Conservation (phyloP, 2,329 filamentous ascomycete species). For the Colletotrichum lini region DNA sequence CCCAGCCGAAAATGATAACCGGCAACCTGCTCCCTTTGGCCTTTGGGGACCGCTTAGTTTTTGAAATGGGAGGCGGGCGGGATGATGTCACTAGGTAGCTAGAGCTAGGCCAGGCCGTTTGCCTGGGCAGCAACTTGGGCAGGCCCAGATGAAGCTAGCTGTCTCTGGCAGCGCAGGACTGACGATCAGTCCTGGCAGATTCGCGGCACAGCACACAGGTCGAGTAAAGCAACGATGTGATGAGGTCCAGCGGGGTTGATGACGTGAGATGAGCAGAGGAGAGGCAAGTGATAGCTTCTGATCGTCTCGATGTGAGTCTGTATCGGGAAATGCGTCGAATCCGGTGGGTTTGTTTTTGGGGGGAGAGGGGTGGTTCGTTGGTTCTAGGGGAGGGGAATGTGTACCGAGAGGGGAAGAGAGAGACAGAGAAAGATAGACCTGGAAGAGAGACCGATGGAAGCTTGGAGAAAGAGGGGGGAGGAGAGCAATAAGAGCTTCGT, state of each 20-base stretch:
- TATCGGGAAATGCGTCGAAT: constrained; percentile 18
- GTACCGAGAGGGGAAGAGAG: not conserved
- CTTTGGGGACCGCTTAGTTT: constrained; percentile 7
- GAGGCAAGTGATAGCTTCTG: constrained; percentile 18
- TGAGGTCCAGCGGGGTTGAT: constrained; percentile 29
- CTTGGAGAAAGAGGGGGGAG: not conserved
- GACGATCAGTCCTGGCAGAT: constrained; percentile 14
- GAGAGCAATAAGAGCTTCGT: constrained; percentile 6
- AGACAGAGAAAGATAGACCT: not conserved
- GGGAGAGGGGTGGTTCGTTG: constrained; percentile 16
- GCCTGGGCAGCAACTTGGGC: constrained; percentile 13
- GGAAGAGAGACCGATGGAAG: not conserved
- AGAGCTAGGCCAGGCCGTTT: not conserved
- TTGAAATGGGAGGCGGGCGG: not conserved
- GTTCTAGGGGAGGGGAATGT: constrained; percentile 7
- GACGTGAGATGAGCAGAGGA: constrained; percentile 29
- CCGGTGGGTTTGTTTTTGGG: not conserved
- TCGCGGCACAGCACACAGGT: not conserved
- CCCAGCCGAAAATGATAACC: not conserved
- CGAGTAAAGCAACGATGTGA: constrained; percentile 21
- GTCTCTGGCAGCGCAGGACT: not conserved
- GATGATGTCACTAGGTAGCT: constrained; percentile 27
- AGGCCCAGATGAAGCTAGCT: constrained; percentile 23
- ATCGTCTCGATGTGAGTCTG: constrained; percentile 26
- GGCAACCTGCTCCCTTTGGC: not conserved